phyloP scores from a whole-genome alignment of 108 stramenopile species.

The Epipyxis sp. region DNA sequence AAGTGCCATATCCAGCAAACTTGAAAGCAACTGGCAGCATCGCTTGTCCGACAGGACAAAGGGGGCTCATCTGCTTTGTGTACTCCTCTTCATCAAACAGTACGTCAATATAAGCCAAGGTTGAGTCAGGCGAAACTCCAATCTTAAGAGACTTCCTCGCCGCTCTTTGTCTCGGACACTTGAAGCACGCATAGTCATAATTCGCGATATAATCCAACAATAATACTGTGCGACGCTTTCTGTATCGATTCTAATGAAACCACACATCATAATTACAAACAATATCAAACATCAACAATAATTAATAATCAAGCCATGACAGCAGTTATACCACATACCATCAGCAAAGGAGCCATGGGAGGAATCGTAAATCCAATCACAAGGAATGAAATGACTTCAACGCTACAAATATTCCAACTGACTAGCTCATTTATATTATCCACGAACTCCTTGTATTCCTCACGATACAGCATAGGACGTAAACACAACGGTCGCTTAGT shows the following conservation, averaged over 20 bases:
- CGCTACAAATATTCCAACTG: neutral
- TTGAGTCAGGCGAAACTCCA: conserved; percentile 27
- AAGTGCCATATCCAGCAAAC: conserved; percentile 8
- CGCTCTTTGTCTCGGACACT: neutral
- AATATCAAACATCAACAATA: neutral
- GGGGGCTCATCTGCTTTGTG: neutral
- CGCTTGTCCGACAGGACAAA: conserved; percentile 17
- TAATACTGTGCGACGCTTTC: neutral
- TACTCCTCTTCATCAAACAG: conserved; percentile 25
- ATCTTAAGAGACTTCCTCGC: neutral
- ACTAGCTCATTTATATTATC: conserved; percentile 1
- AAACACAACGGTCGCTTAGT: neutral
- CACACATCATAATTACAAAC: neutral
- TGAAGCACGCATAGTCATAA: conserved; percentile 18
- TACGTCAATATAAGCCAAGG: conserved; percentile 24
- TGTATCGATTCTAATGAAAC: neutral
- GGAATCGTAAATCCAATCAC: neutral
- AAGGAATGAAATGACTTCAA: neutral
- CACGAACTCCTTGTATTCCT: conserved; percentile 7
- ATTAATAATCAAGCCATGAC: neutral
- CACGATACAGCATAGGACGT: neutral
- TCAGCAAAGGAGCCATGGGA: neutral
- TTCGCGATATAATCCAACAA: conserved; percentile 13
- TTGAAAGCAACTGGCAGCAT: neutral
- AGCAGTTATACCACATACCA: neutral